Evolutionary conservation across 176 grass and related monocot genomes (phyloP).

Genomic region (Oryza brachyantha): DNA sequence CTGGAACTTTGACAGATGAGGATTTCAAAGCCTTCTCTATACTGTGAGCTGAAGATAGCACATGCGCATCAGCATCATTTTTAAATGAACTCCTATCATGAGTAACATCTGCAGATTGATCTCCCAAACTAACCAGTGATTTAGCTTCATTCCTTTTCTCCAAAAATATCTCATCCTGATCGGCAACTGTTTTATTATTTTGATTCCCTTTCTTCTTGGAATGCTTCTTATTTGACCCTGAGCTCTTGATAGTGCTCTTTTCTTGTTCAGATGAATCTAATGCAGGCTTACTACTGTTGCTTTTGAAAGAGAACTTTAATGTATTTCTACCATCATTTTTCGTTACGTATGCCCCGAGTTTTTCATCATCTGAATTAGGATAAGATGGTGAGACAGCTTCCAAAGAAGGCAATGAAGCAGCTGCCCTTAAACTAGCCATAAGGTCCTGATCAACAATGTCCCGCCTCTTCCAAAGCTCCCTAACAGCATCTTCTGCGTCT

Average conservation of each 20-base stretch:
- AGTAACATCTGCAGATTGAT: conserved; percentile 45
- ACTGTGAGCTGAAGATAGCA: conserved; percentile 54
- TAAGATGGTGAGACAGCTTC: conserved; percentile 45
- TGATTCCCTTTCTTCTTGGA: conserved; percentile 67
- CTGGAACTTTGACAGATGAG: conserved; percentile 13
- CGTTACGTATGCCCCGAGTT: conserved; percentile 47
- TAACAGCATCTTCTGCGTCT: conserved; percentile 88
- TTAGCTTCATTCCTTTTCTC: conserved; percentile 57
- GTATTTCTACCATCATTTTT: conserved; percentile 78
- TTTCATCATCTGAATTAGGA: conserved; percentile 70
- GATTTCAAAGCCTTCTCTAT: conserved; percentile 47
- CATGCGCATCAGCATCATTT: conserved; percentile 35
- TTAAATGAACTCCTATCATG: conserved; percentile 37
- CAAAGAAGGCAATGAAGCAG: conserved; percentile 77
- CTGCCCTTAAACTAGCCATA: conserved; percentile 73
- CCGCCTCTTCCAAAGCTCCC: conserved; percentile 90
- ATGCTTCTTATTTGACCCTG: conserved; percentile 59
- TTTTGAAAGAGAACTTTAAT: conserved; percentile 92
- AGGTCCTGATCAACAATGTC: conserved; percentile 70
- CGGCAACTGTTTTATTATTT: conserved; percentile 36
- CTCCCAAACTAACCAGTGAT: conserved; percentile 54
- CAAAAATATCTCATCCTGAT: conserved; percentile 55
- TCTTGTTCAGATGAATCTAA: conserved; percentile 53
- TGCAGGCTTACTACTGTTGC: conserved; percentile 53
- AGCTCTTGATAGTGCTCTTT: conserved; percentile 48